Evolutionary conservation across 2,329 filamentous ascomycete genomes (phyloP).

Genomic region (Colletotrichum echinochloae): DNA sequence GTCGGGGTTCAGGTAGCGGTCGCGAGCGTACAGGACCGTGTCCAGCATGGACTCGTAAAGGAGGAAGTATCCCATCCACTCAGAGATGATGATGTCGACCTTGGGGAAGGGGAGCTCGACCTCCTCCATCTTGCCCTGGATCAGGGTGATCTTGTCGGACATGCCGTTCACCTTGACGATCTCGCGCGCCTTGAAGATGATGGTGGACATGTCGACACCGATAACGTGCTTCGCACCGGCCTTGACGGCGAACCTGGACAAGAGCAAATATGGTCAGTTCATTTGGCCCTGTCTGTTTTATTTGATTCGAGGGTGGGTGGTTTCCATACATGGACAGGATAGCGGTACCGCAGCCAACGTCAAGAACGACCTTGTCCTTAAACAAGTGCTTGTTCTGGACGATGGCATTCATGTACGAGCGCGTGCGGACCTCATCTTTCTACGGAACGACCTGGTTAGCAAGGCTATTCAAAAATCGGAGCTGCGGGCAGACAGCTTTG

Average conservation of each 20-base stretch:
- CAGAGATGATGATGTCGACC: constrained; percentile 99
- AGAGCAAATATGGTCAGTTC: constrained; percentile 24
- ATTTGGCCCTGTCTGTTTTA: background rate
- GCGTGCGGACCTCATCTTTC: constrained; percentile 98
- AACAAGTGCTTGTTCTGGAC: constrained; percentile 97
- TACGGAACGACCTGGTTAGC: constrained; percentile 52
- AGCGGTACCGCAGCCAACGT: constrained; percentile 96
- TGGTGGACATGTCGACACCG: constrained; percentile 99
- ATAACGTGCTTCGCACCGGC: constrained; percentile 98
- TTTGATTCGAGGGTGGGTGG: constrained; percentile 17
- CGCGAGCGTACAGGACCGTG: constrained; percentile 95
- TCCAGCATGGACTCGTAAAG: constrained; percentile 99
- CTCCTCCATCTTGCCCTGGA: constrained; percentile 99
- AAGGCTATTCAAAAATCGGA: background rate
- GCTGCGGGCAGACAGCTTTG: constrained; percentile 3
- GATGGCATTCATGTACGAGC: constrained; percentile 97
- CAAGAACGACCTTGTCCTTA: constrained; percentile 86
- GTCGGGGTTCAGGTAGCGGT: constrained; percentile 87
- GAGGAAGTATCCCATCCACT: constrained; percentile 99
- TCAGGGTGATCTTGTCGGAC: constrained; percentile 93
- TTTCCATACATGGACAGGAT: constrained; percentile 93
- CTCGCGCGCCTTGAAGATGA: constrained; percentile 97
- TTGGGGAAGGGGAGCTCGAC: constrained; percentile 92
- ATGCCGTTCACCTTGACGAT: constrained; percentile 94
- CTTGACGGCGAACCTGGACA: constrained; percentile 89